A percentile compares a stretch with the other conserved stretches of the same genome.
Evolutionary conservation across 2,329 filamentous ascomycete genomes (phyloP).

Genomic region (Monosporascus sp.): DNA sequence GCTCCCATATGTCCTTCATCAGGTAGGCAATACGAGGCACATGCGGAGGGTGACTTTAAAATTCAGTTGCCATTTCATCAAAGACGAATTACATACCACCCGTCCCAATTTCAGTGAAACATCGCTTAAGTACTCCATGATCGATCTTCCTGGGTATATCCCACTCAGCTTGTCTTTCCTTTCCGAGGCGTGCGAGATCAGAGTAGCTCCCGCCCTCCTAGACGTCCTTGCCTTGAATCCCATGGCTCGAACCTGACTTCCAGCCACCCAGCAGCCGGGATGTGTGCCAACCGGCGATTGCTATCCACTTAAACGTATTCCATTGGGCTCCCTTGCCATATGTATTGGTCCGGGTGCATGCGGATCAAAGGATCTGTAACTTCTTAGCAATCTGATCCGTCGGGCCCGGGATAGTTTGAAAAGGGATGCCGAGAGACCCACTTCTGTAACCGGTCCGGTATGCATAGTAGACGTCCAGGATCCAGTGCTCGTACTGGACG

Average conservation of each 20-base stretch:
- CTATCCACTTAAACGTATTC: conserved; percentile 19
- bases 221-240: background rate
- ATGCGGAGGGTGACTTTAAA: too few relatives aligned
- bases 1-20: too few relatives aligned
- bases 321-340: conserved; percentile 24
- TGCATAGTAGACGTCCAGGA: conserved; percentile 21
- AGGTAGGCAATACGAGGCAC: too few relatives aligned
- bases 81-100: background rate
- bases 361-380: conserved; percentile 21
- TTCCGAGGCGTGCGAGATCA: background rate
- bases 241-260: background rate
- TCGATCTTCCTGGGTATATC: background rate
- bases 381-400: conserved; percentile 2
- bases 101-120: background rate
- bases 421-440: conserved; percentile 9
- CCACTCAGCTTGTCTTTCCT: background rate
- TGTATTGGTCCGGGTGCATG: conserved; percentile 21
- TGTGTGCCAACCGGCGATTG: background rate
- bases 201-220: background rate
- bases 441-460: conserved; percentile 20
- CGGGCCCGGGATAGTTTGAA: conserved; percentile 1
- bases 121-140: background rate
- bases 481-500: conserved; percentile 24
- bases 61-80: too few relatives aligned
- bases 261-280: background rate